Conservation (phyloP, 805 yeast genomes). For the fission yeast (Schizosaccharomyces pombe) region DNA sequence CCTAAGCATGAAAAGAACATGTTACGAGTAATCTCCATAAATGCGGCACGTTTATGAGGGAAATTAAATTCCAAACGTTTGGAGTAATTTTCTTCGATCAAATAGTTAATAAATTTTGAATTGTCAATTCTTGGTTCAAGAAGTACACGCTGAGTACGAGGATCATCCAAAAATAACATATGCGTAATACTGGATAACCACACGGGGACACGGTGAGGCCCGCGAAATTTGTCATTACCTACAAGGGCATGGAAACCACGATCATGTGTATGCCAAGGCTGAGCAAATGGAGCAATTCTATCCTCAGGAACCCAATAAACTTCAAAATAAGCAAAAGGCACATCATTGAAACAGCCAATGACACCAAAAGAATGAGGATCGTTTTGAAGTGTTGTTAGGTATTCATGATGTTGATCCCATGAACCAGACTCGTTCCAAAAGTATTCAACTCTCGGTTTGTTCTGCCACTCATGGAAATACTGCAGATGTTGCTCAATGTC, state of each 20-base stretch:
- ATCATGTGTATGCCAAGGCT: constrained; percentile 8
- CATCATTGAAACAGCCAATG: constrained; percentile 11
- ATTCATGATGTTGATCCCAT: constrained; percentile 8
- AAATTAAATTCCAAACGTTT: constrained; percentile 12
- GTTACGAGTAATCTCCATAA: constrained; percentile 11
- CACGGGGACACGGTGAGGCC: constrained; percentile 12
- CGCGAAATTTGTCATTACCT: constrained; percentile 12
- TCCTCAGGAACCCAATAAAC: constrained; percentile 14
- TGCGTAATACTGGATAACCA: constrained; percentile 12
- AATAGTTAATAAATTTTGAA: constrained; percentile 10
- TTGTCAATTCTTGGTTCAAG: constrained; percentile 13
- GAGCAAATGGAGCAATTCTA: constrained; percentile 10
- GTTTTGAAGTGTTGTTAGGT: constrained; percentile 6
- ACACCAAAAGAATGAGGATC: constrained; percentile 9
- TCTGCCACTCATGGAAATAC: constrained; percentile 11
- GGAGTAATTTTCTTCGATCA: constrained; percentile 7
- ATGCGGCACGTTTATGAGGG: constrained; percentile 13
- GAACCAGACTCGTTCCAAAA: constrained; percentile 12
- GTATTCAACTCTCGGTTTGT: constrained; percentile 11
- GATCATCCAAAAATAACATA: constrained; percentile 10
- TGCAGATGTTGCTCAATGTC: constrained; percentile 7
- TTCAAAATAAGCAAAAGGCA: constrained; percentile 11
- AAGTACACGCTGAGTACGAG: constrained; percentile 9
- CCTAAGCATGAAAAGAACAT: constrained; percentile 7
- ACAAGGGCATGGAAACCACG: constrained; percentile 13